phyloP scores from a whole-genome alignment of 768 basidiomycete genomes.

The Epithele typhae region DNA sequence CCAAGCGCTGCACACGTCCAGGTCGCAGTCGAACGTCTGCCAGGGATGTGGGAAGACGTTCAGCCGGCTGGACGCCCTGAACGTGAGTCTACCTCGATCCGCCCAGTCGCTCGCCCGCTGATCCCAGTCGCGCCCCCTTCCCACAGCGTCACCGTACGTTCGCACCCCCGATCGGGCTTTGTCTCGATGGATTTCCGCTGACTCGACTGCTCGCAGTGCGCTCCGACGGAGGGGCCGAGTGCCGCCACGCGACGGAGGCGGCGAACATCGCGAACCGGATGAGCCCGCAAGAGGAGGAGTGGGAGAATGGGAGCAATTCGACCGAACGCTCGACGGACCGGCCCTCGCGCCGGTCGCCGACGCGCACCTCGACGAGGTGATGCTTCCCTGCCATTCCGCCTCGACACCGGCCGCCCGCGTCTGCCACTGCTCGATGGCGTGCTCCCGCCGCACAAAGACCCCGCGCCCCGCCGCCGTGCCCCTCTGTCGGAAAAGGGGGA shows the following conservation, averaged over 20 bases:
- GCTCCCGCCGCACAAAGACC: too few species aligned
- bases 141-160: slow-evolving; percentile 72
- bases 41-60: slow-evolving; percentile 94
- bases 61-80: slow-evolving; percentile 89
- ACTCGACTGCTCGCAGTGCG: slow-evolving; percentile 48
- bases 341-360: slow-evolving; percentile 12
- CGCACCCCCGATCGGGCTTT: slow-evolving; percentile 6
- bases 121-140: slow-evolving; percentile 1
- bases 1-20: slow-evolving; percentile 82
- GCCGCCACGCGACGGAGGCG: slow-evolving; percentile 38
- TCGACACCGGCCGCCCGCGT: too few species aligned
- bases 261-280: slow-evolving; percentile 21
- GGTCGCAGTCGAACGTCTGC: slow-evolving; percentile 81
- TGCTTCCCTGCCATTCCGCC: slow-evolving; percentile 3
- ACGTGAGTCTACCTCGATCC: slow-evolving; percentile 53
- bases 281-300: slow-evolving; percentile 26
- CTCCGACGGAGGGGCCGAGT: slow-evolving; percentile 81
- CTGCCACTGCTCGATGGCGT: too few species aligned
- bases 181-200: slow-evolving; percentile 12
- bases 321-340: slow-evolving; percentile 16
- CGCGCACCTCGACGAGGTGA: slow-evolving; percentile 8
- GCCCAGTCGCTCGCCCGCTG: too few species aligned
- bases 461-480: too few species aligned
- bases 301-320: slow-evolving; percentile 23
- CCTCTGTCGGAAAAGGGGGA: too few species aligned